A percentile compares a stretch with the other conserved stretches of the same genome.
Evolutionary conservation across 345 rosid genomes (phyloP).

Genomic region (Jatropha curcas): DNA sequence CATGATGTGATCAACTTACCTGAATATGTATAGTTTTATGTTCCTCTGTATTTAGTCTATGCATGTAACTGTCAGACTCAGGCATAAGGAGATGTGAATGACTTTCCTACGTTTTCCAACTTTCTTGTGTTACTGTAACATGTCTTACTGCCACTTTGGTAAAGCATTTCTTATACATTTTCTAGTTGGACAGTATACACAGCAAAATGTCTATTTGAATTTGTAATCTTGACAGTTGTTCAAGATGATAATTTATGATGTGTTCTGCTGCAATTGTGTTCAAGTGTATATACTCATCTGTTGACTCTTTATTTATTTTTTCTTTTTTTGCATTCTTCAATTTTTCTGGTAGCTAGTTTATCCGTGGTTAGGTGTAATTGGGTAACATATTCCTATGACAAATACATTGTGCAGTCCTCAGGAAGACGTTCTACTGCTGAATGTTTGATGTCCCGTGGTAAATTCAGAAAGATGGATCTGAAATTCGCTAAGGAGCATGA

Average conservation of each 20-base stretch:
- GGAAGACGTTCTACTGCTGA: conserved; percentile 23
- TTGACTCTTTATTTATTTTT: too few species aligned
- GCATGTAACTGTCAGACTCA: neutral
- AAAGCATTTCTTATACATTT: neutral
- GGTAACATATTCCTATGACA: conserved; percentile 29
- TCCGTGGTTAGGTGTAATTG: conserved; percentile 7
- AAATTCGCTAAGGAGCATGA: conserved; percentile 25
- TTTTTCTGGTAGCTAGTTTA: conserved; percentile 1
- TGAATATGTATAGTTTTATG: neutral
- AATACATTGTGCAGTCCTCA: conserved; percentile 36
- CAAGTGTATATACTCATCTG: too few species aligned
- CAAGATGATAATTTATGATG: too few species aligned
- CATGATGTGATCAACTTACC: neutral
- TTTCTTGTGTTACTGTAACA: neutral
- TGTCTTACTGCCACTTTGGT: neutral
- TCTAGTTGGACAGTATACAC: too few species aligned
- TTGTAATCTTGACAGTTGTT: too few species aligned
- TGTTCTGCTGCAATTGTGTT: too few species aligned
- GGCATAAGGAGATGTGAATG: neutral
- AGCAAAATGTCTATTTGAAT: too few species aligned
- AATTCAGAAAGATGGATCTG: conserved; percentile 18
- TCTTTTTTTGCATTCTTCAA: too few species aligned
- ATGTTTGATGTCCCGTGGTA: conserved; percentile 22
- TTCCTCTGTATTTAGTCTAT: neutral
- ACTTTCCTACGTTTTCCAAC: neutral